Evolutionary conservation across 768 basidiomycete species (phyloP).

Genomic region (Calocera viscosa): DNA sequence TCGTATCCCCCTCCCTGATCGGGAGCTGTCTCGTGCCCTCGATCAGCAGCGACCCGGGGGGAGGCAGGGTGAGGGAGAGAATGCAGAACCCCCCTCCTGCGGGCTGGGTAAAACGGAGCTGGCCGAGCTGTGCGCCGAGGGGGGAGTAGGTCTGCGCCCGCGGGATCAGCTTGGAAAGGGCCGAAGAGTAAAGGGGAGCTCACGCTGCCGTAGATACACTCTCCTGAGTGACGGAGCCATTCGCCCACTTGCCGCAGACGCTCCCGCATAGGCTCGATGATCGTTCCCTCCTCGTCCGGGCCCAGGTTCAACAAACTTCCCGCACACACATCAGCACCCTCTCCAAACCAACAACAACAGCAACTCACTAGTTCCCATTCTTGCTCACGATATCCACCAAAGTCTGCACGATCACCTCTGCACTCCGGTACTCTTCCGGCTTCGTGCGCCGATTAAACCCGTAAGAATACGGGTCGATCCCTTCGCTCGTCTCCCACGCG

Average conservation of each 20-base stretch:
- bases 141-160: background rate
- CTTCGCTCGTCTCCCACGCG: constrained; percentile 49
- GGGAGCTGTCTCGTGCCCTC: constrained; percentile 13
- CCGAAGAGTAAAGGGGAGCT: background rate
- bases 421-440: constrained; percentile 38
- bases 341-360: background rate
- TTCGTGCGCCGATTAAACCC: constrained; percentile 27
- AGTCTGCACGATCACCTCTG: constrained; percentile 37
- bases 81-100: background rate
- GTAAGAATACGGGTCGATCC: constrained; percentile 35
- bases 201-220: constrained; percentile 15
- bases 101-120: background rate
- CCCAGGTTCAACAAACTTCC: background rate
- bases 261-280: constrained; percentile 16
- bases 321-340: background rate
- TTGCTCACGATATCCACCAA: constrained; percentile 49
- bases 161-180: background rate
- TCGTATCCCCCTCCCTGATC: constrained; percentile 13
- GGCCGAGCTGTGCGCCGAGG: background rate
- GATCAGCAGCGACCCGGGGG: background rate
- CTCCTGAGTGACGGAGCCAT: constrained; percentile 18
- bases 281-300: constrained; percentile 14
- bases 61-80: background rate
- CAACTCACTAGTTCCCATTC: constrained; percentile 46
- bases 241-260: constrained; percentile 15